Percentiles rank a stretch among this genome's conserved stretches.
These are phyloP conservation scores for Venustampulla echinocandica DNA, from an alignment of 495 filamentous ascomycete genomes.

Conservation along the genomic window DNA sequence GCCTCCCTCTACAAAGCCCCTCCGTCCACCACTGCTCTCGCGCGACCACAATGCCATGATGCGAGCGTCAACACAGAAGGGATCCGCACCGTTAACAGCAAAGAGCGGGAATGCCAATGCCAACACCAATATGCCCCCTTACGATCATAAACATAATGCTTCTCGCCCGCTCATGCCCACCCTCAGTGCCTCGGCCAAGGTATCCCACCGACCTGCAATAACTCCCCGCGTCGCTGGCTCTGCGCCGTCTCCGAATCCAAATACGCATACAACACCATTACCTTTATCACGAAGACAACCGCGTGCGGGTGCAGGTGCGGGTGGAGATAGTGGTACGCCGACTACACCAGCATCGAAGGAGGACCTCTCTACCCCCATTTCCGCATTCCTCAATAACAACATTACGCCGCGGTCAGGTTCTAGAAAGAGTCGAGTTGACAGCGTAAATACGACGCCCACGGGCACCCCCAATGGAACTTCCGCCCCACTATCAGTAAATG, in stretches of 20 bases:
- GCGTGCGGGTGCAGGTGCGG: constrained; percentile 27
- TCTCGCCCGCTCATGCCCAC: constrained; percentile 37
- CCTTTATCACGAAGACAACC: constrained; percentile 30
- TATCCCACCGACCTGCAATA: constrained; percentile 29
- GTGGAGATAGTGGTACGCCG: too few relatives aligned
- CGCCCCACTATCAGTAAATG: constrained; percentile 27
- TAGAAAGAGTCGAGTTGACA: constrained; percentile 58
- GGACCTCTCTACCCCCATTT: constrained; percentile 40
- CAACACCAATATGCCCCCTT: constrained; percentile 34
- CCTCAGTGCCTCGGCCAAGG: constrained; percentile 37
- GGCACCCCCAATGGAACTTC: constrained; percentile 38
- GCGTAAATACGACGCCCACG: constrained; percentile 49
- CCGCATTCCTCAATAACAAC: constrained; percentile 51
- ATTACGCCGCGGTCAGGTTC: constrained; percentile 65
- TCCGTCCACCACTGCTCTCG: constrained; percentile 15
- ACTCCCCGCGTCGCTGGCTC: constrained; percentile 44
- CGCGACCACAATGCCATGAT: constrained; percentile 26
- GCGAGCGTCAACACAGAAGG: constrained; percentile 21
- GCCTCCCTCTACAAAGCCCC: too few relatives aligned
- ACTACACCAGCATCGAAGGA: constrained; percentile 26
- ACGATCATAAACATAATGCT: constrained; percentile 44
- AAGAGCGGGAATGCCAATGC: constrained; percentile 23
- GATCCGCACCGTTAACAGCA: constrained; percentile 6
- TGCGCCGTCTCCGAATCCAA: too few relatives aligned
- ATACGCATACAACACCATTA: constrained; percentile 25